Evolutionary conservation across 345 rosid genomes (phyloP), one percentile per base, ranked within the genome.

Genomic region (Corymbia maculata): DNA sequence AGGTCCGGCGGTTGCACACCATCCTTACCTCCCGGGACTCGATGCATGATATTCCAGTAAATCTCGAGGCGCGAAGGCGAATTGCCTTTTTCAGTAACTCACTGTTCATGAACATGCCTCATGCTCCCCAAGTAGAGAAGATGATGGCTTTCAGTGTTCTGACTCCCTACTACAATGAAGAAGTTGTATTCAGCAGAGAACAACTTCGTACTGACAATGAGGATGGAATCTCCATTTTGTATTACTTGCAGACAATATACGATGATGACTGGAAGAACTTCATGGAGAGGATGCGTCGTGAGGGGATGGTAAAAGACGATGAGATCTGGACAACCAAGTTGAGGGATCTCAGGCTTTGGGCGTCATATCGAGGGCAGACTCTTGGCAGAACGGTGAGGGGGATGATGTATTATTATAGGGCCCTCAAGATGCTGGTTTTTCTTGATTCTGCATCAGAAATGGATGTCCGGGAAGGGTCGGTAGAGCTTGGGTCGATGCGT

Each of bases 121-220:
- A 96, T 92, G 99, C 99, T 89, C 99, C 99, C 86, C 99, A 94
- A 93, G 99, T 97, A 59, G 99, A 97, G 95, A 97, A 96, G 89
- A 97, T 97, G 99, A 94, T 96, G 98, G 96, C 98, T 55, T 97
- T 97, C 92, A 96, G 97, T 87, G 98, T 97, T 90, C 92, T 97
- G 89, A 97, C 99, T 79, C 99, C 99, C 82, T 96, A 97, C 90
- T 96, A 96, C 91, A 96, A 93, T 70, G 99, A 97, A 92, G 99
- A 97, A 85, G 98, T 97, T 30, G 88, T 95, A 44, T 97, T 93
- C 91, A 95, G 95, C 96, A 97, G 91, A 93, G 99, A 97, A 87
- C 99, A 97, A 88, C 95, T 97, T 44, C 92, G 96, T 88, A 96
- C 92, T 80, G 99, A 96, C 90, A 97, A 97, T 9, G 99, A 97